phyloP scores from a whole-genome alignment of 495 filamentous ascomycete genomes.

The Penicillium coprophilum region DNA sequence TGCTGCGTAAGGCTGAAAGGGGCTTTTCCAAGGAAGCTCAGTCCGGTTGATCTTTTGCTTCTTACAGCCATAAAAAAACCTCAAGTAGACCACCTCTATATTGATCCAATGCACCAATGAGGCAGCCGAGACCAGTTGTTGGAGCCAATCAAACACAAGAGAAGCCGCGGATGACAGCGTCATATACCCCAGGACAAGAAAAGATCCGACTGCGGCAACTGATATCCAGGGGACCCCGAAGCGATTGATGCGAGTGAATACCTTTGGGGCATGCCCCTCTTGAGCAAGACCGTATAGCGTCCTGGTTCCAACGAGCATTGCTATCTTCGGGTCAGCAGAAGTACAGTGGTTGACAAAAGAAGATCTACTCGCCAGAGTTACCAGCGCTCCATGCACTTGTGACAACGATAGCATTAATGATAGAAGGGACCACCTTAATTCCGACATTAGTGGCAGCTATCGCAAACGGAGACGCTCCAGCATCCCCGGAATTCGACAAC shows the following conservation, averaged over 20 bases:
- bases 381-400: conserved; percentile 36
- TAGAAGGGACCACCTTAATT: conserved; percentile 42
- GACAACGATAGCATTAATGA: conserved; percentile 45
- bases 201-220: conserved; percentile 40
- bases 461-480: conserved; percentile 45
- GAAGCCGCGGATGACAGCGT: conserved; percentile 45
- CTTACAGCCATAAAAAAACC: conserved; percentile 48
- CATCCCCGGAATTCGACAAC: conserved; percentile 17
- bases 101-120: conserved; percentile 52
- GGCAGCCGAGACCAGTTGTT: conserved; percentile 48
- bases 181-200: conserved; percentile 53
- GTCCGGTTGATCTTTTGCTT: conserved; percentile 39
- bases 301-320: conserved; percentile 38
- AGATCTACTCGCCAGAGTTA: conserved; percentile 31
- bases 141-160: conserved; percentile 57
- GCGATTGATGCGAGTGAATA: conserved; percentile 52
- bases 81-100: conserved; percentile 50
- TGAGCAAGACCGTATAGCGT: conserved; percentile 39
- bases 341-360: background rate
- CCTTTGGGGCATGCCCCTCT: conserved; percentile 34
- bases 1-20: conserved; percentile 47
- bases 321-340: background rate
- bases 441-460: conserved; percentile 38
- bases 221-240: conserved; percentile 55
- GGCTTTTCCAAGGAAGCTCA: conserved; percentile 46